Conservation (phyloP, 768 basidiomycete species). For the Kwoniella sp. region DNA sequence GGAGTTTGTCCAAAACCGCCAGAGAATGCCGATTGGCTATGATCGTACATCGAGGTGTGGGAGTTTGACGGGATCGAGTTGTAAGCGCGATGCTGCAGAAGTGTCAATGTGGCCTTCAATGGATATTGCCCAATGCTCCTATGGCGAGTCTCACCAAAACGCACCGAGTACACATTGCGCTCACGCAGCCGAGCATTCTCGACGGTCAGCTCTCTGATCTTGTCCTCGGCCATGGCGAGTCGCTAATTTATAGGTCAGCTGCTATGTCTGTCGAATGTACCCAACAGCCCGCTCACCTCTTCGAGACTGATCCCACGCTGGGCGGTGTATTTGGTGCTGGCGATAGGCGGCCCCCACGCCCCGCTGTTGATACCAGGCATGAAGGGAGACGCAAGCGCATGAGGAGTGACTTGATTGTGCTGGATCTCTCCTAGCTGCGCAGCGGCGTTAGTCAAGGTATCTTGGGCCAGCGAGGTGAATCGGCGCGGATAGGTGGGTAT, state of each 20-base stretch:
- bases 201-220: slow-evolving; percentile 23
- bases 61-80: not conserved
- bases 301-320: slow-evolving; percentile 14
- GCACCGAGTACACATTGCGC: not conserved
- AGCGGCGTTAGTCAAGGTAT: not conserved
- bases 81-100: not conserved
- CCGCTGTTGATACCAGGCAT: slow-evolving; percentile 19
- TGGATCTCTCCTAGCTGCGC: slow-evolving; percentile 21
- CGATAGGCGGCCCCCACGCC: slow-evolving; percentile 30
- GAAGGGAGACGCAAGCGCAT: slow-evolving; percentile 31
- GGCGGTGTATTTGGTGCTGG: not conserved
- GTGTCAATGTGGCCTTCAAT: no score
- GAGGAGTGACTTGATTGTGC: slow-evolving; percentile 17
- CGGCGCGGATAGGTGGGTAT: no score
- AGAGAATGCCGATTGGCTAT: no score
- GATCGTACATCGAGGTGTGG: slow-evolving; percentile 3
- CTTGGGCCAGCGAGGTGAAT: no score
- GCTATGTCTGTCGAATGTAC: not conserved
- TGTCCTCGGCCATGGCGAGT: slow-evolving; percentile 19
- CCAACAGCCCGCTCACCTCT: slow-evolving; percentile 15
- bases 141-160: no score
- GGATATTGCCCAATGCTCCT: no score
- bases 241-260: slow-evolving; percentile 5
- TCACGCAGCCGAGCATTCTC: slow-evolving; percentile 30
- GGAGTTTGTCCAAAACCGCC: slow-evolving; percentile 4